Base-by-base conservation (phyloP, 352 stramenopile genomes). In the Elongisporangium anandrum region DNA sequence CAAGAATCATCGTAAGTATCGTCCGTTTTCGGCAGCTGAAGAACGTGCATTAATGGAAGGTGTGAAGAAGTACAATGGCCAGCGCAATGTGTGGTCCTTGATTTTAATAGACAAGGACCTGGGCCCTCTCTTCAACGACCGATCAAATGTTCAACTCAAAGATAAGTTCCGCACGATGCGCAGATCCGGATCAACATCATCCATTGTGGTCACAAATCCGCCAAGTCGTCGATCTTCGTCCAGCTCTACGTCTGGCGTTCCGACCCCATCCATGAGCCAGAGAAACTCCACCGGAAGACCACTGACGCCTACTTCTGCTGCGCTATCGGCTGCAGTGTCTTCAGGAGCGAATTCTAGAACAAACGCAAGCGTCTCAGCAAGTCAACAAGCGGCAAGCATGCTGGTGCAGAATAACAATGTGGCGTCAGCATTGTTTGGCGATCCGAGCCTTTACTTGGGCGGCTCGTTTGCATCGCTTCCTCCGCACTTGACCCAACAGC, bases 1-100 rank as follows among this genome's bases (percentile, higher is more conserved):
- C n/a, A 93, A 93, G 54, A 93, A 93, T 62, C 81, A 92, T 57
- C 81, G 84, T 56, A 93, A 93, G 60, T 93, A 93, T 53, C 79
- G 84, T 1, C 84, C 84, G 15, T 93, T 93, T 58, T 82, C 79
- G 4, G 75, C 79, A 0, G 69, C 78, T 1, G 93, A 98, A 63
- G 72, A 84, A 41, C 77, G 80, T 19, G 79, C 83, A n/a, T 63
- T 98, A n/a, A 77, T 97, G 61, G 84, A 93, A 51, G 84, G 84
- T 8, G 84, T 93, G 41, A 89, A 87, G 59, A 91, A 92, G 65
- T 93, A 92, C 75, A 88, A 87, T 50, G 84, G 84, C 0, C 84
- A 93, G 59, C 65, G 84, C 17, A 93, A 93, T 52, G 84, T 93
- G 23, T 93, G 84, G 84, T 92, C 81, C 19, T 65, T 93, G 19